Base-by-base conservation (phyloP, 208 protist genomes). In the Crithidia sp. region DNA sequence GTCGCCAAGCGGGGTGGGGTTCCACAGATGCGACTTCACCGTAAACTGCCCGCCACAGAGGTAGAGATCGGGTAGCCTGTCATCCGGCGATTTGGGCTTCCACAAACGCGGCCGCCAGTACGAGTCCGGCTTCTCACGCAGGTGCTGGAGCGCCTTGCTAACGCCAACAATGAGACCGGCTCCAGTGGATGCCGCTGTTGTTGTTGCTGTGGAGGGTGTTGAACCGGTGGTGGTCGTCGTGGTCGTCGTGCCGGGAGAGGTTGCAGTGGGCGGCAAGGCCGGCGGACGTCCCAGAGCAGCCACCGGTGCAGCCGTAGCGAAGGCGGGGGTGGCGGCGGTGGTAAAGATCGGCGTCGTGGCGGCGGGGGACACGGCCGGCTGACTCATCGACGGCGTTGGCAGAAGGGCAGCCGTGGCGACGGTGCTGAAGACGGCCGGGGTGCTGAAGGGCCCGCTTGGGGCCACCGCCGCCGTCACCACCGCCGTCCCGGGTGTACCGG, bases 151-250 rank as follows among this genome's bases (percentile, higher is more conserved):
- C 8, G 79, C 13, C 40, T 67, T 72, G 69, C 86, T 86, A 61
- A 91, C 85, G 45, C 83, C 86, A 8, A 83, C 69, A 7, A 82
- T 57, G 0, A 67, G 74, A 28, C 60, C 45, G 13, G 52, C 43
- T 8, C 60, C 60, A 2, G 66, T 7, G 4, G 74, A 9, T 8
- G 55, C 43, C 40, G 55, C 50, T 44, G 54, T 7, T 37, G 73
- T 49, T 49, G 71, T n/a, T 4, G 72, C 17, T 12, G 63, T 13
- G 5, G 49, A 40, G 13, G 50, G 6, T 19, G 62, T 36, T 49
- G 45, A 28, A 28, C 28, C 28, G 28, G 28, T 28, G 28, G 28
- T 28, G 45, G 45, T 49, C 45, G 55, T 6, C 17, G 74, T 49
- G 37, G 71, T n/a, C 10, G 73, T 13, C 14, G 63, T 13, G 3